Evolutionary conservation across 805 yeast species (phyloP).

Genomic region (Myxozyma melibiosi): DNA sequence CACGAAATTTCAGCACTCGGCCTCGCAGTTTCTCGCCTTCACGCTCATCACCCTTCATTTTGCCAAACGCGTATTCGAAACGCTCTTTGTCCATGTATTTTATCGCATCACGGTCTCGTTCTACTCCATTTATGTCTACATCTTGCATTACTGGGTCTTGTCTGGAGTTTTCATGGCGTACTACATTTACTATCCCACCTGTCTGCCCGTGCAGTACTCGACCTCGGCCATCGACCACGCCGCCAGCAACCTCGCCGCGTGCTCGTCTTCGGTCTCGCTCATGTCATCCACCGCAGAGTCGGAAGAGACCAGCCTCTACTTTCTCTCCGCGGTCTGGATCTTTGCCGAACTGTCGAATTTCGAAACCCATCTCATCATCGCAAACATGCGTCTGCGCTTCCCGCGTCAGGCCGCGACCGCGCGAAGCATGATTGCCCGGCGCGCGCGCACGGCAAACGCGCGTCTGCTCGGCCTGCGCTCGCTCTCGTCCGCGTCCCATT

Average conservation of each 20-base stretch:
- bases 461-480: neutral
- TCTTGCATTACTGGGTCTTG: conserved; percentile 88
- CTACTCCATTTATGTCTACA: conserved; percentile 81
- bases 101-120: conserved; percentile 90
- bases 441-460: neutral
- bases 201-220: neutral
- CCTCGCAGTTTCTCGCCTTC: conserved; percentile 58
- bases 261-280: conserved; percentile 15
- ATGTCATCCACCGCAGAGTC: conserved; percentile 18
- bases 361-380: conserved; percentile 66
- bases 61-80: conserved; percentile 83
- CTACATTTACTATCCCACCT: conserved; percentile 51
- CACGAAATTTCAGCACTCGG: conserved; percentile 45
- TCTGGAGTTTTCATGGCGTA: conserved; percentile 66
- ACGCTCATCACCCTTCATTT: conserved; percentile 70
- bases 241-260: neutral
- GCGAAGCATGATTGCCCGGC: neutral
- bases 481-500: conserved; percentile 3
- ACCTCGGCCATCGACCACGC: neutral
- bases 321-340: conserved; percentile 47
- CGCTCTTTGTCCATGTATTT: conserved; percentile 78
- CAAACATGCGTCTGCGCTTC: conserved; percentile 56
- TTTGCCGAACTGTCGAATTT: conserved; percentile 73
- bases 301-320: conserved; percentile 25
- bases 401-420: conserved; percentile 40